Evolutionary conservation across 257 asterid species (phyloP).

Genomic region (Solanum ossicruentum): DNA sequence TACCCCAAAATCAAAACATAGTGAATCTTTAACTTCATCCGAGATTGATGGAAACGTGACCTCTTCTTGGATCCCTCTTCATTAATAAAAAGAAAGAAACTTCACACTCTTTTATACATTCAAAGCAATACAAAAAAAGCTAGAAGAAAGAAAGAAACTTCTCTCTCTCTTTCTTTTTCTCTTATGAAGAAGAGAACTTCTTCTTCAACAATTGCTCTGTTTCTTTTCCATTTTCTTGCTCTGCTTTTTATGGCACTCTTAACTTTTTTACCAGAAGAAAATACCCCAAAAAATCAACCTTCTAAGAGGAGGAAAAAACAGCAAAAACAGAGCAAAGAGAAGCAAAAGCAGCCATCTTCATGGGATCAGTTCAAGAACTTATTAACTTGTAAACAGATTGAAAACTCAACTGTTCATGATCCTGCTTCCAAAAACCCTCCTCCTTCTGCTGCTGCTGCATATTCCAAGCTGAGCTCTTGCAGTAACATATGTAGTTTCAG

Average conservation of each 20-base stretch:
- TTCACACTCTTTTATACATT: conserved; percentile 1
- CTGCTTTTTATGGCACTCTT: conserved; percentile 54
- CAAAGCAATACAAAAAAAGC: background rate
- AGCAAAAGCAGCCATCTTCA: conserved; percentile 35
- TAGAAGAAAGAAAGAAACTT: background rate
- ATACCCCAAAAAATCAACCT: conserved; percentile 5
- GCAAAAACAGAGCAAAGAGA: background rate
- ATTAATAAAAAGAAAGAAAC: conserved; percentile 33
- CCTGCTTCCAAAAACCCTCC: conserved; percentile 28
- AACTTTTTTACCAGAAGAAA: conserved; percentile 29
- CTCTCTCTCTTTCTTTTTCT: conserved; percentile 18
- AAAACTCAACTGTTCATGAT: conserved; percentile 46
- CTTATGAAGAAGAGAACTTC: conserved; percentile 29
- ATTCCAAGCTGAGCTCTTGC: conserved; percentile 26
- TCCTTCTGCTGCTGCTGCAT: background rate
- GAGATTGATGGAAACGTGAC: background rate
- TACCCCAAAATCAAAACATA: too few relatives aligned
- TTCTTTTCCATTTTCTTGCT: conserved; percentile 22
- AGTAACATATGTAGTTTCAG: conserved; percentile 45
- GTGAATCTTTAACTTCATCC: too few relatives aligned
- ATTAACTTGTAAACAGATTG: conserved; percentile 64
- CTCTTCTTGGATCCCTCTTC: conserved; percentile 47
- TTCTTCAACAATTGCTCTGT: background rate
- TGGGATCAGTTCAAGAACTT: conserved; percentile 88
- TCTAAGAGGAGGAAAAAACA: conserved; percentile 34